Evolutionary conservation across 176 grass and related monocot genomes (phyloP).

Genomic region (Oryza nivara): DNA sequence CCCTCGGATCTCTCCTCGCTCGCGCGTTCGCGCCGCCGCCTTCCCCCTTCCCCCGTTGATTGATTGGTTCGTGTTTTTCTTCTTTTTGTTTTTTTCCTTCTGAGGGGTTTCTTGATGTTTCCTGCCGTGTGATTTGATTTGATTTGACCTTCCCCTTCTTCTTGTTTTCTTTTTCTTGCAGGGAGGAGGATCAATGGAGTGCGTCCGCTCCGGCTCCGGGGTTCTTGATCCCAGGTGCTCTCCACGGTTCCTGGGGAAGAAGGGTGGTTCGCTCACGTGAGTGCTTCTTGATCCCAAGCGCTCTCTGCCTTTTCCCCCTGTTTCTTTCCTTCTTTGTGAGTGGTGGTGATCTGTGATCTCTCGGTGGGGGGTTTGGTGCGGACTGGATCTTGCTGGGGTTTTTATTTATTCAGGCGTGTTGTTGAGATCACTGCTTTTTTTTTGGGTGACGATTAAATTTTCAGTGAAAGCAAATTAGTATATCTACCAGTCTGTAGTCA

Average conservation of each 20-base stretch:
- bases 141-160: background rate
- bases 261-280: slow-evolving; percentile 37
- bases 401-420: background rate
- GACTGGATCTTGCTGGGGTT: background rate
- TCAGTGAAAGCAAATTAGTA: background rate
- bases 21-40: too few species aligned
- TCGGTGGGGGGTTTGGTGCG: background rate
- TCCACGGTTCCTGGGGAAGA: slow-evolving; percentile 18
- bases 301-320: background rate
- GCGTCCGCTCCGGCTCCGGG: slow-evolving; percentile 34
- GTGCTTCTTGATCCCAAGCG: background rate
- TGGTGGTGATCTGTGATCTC: background rate
- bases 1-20: too few species aligned
- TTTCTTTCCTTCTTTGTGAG: background rate
- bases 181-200: slow-evolving; percentile 12
- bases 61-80: background rate
- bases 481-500: too few species aligned
- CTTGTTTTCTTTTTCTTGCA: background rate
- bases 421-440: background rate
- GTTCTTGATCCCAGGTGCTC: slow-evolving; percentile 22
- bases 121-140: background rate
- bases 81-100: too few species aligned
- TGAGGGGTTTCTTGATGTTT: background rate
- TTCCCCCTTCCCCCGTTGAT: too few species aligned
- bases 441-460: background rate